Conservation (phyloP, 306 rosid species). For the Mimosa bimucronata region DNA sequence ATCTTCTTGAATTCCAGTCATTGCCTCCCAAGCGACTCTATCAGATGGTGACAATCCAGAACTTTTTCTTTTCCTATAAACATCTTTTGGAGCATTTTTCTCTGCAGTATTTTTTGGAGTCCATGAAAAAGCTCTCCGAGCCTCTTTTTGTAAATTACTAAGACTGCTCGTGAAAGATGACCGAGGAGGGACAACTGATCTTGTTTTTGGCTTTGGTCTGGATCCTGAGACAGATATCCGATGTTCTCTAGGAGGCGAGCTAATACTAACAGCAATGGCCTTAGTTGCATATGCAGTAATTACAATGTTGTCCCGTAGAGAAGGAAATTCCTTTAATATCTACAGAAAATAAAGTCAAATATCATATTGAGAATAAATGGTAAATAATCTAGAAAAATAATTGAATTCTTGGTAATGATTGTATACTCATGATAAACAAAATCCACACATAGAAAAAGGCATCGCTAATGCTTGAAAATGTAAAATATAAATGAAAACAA, state of each 20-base stretch:
- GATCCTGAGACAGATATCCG: constrained; percentile 80
- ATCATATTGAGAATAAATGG: constrained; percentile 13
- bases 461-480: constrained; percentile 23
- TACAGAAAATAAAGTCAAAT: constrained; percentile 45
- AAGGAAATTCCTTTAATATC: constrained; percentile 92
- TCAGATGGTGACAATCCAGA: constrained; percentile 93
- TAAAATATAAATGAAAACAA: constrained; percentile 16
- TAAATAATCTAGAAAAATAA: constrained; percentile 32
- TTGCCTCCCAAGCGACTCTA: constrained; percentile 96
- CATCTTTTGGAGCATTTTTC: constrained; percentile 80
- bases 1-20: constrained; percentile 98
- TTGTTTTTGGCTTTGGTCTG: constrained; percentile 80
- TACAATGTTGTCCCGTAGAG: constrained; percentile 76
- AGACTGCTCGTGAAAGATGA: constrained; percentile 84
- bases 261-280: constrained; percentile 80
- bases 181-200: constrained; percentile 65
- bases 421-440: constrained; percentile 6
- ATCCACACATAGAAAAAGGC: constrained; percentile 19
- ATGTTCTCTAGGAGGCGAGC: constrained; percentile 89
- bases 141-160: constrained; percentile 94
- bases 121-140: constrained; percentile 97
- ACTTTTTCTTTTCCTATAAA: constrained; percentile 89
- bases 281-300: constrained; percentile 80
- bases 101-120: constrained; percentile 82
- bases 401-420: constrained; percentile 14